Evolutionary conservation across 352 stramenopile species (phyloP).

Genomic region (Thalassiosira ordinaria): DNA sequence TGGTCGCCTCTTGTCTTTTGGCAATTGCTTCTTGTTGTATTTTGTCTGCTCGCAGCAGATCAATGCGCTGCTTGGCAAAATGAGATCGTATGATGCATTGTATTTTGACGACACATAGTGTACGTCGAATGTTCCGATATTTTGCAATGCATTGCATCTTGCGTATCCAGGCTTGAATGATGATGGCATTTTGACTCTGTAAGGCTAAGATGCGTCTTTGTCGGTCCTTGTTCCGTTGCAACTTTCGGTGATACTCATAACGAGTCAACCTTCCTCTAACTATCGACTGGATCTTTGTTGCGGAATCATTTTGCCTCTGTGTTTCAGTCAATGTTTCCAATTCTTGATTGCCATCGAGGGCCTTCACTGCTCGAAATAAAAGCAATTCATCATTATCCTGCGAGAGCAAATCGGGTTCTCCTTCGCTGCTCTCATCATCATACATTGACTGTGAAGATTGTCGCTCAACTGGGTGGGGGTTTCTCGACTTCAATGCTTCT

Average conservation of each 20-base stretch:
- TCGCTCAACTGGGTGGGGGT: too few relatives aligned
- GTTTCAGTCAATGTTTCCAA: too few relatives aligned
- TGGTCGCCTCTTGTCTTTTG: not conserved
- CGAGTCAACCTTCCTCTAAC: constrained; percentile 2
- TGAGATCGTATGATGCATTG: not conserved
- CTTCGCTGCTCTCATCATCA: constrained; percentile 16
- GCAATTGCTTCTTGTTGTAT: too few relatives aligned
- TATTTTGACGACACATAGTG: not conserved
- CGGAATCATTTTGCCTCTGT: too few relatives aligned
- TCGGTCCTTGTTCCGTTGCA: too few relatives aligned
- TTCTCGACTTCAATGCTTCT: constrained; percentile 55
- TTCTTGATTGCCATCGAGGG: too few relatives aligned
- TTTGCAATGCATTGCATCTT: too few relatives aligned
- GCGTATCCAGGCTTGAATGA: too few relatives aligned
- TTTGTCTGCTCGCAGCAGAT: too few relatives aligned
- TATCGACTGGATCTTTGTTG: constrained; percentile 21
- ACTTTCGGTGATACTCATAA: constrained; percentile 3
- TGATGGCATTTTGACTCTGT: too few relatives aligned
- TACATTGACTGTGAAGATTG: constrained; percentile 10
- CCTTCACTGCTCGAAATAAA: too few relatives aligned
- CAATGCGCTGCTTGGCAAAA: not conserved
- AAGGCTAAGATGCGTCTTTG: too few relatives aligned
- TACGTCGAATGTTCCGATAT: not conserved
- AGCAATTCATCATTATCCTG: constrained; percentile 8
- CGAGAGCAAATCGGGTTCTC: not conserved